phyloP scores from a whole-genome alignment of 345 rosid genomes.

The Moringa oleifera region DNA sequence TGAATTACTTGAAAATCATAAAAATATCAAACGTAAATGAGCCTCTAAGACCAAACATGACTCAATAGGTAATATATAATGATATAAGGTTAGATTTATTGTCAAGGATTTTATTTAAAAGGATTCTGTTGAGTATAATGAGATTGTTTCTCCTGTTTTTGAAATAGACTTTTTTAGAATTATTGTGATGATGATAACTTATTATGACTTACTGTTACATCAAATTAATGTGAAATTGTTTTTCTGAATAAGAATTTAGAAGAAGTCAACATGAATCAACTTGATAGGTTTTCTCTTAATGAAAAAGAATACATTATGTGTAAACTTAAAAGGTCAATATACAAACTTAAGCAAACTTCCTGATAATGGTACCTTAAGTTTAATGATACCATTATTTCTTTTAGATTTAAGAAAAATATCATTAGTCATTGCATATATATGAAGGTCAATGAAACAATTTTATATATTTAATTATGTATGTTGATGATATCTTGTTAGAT shows the following conservation, averaged over 20 bases:
- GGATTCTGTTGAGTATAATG: conserved; percentile 2
- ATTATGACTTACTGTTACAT: neutral
- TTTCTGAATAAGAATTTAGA: neutral
- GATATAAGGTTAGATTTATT: neutral
- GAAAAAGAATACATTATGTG: neutral
- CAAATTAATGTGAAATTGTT: no score
- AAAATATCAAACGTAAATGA: no score
- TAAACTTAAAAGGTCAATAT: neutral
- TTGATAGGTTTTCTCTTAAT: neutral
- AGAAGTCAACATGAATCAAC: conserved; percentile 1
- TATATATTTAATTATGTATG: neutral
- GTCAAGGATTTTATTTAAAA: neutral
- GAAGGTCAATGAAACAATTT: no score
- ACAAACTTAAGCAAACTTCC: conserved; percentile 1
- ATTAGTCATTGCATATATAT: no score
- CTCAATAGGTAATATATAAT: neutral
- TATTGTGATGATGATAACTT: neutral
- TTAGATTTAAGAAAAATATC: no score
- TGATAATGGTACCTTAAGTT: no score
- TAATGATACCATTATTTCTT: no score
- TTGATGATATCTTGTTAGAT: neutral
- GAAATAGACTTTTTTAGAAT: conserved; percentile 1
- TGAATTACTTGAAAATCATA: neutral
- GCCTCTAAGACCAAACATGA: neutral
- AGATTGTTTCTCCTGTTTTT: neutral